phyloP scores from a whole-genome alignment of 257 asterid species.

The Salvia hispanica region DNA sequence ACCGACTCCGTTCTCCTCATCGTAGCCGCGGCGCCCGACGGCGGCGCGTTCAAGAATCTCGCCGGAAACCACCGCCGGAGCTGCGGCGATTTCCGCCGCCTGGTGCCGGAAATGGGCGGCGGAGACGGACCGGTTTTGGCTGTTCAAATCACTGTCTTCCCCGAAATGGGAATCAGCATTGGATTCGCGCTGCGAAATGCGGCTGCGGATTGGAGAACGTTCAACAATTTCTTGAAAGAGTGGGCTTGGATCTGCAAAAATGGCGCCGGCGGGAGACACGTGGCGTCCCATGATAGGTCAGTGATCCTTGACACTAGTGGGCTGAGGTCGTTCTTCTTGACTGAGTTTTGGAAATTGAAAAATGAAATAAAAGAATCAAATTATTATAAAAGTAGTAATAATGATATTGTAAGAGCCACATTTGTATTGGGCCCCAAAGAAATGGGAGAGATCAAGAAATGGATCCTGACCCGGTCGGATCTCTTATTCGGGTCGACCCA shows the following conservation, averaged over 20 bases:
- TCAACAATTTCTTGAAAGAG: slow-evolving; percentile 47
- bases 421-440: slow-evolving; percentile 38
- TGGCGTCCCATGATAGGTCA: slow-evolving; percentile 43
- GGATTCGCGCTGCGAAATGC: slow-evolving; percentile 56
- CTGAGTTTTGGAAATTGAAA: slow-evolving; percentile 27
- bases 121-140: slow-evolving; percentile 41
- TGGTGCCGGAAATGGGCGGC: slow-evolving; percentile 37
- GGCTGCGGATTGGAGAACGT: slow-evolving; percentile 60
- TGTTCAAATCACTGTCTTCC: slow-evolving; percentile 49
- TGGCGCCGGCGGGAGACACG: slow-evolving; percentile 20
- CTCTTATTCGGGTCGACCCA: slow-evolving; percentile 41
- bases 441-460: slow-evolving; percentile 45
- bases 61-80: slow-evolving; percentile 30
- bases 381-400: not conserved
- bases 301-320: slow-evolving; percentile 37
- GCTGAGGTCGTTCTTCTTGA: slow-evolving; percentile 31
- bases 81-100: slow-evolving; percentile 27
- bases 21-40: slow-evolving; percentile 37
- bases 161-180: slow-evolving; percentile 45
- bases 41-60: slow-evolving; percentile 35
- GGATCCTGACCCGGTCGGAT: slow-evolving; percentile 39
- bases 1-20: slow-evolving; percentile 39
- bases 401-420: slow-evolving; percentile 35
- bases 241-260: slow-evolving; percentile 38
- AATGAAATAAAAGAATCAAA: not conserved